phyloP scores from a whole-genome alignment of 352 stramenopile species.

The Pythium phragmitis region DNA sequence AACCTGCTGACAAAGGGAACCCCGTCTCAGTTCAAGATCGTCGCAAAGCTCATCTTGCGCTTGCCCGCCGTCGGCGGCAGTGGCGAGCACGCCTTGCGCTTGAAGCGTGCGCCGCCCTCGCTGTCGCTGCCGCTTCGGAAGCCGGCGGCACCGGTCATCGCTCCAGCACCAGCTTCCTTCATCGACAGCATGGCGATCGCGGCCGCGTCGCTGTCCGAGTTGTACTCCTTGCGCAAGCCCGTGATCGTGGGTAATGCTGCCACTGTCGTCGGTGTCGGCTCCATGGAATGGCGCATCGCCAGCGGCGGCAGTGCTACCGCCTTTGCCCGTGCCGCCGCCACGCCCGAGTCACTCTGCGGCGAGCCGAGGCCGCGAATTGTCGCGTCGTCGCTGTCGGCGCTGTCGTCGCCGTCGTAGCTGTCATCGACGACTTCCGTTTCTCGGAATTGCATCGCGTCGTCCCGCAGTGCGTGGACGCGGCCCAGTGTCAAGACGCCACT shows the following conservation, averaged over 20 bases:
- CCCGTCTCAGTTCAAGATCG: constrained; percentile 79
- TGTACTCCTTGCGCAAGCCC: constrained; percentile 34
- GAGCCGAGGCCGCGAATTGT: constrained; percentile 15
- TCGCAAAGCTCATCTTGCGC: constrained; percentile 88
- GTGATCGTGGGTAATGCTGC: neutral
- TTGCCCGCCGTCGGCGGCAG: constrained; percentile 48
- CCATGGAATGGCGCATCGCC: constrained; percentile 20
- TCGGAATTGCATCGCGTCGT: constrained; percentile 70
- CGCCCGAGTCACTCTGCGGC: constrained; percentile 10
- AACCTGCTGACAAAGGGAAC: neutral
- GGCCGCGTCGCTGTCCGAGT: constrained; percentile 78
- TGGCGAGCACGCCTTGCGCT: constrained; percentile 72
- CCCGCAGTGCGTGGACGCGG: constrained; percentile 69
- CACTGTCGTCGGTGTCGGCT: neutral
- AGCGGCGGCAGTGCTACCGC: neutral
- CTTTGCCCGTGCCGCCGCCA: neutral
- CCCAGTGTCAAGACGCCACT: constrained; percentile 60
- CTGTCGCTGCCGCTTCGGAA: constrained; percentile 31
- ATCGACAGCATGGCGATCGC: constrained; percentile 80
- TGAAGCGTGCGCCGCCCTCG: constrained; percentile 31
- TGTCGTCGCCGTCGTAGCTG: constrained; percentile 43
- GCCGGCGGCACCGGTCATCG: neutral
- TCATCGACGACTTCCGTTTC: constrained; percentile 64
- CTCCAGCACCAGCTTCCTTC: constrained; percentile 41
- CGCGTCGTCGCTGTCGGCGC: constrained; percentile 32